phyloP scores from a whole-genome alignment of 208 protist genomes.

The Naegleria fowleri region DNA sequence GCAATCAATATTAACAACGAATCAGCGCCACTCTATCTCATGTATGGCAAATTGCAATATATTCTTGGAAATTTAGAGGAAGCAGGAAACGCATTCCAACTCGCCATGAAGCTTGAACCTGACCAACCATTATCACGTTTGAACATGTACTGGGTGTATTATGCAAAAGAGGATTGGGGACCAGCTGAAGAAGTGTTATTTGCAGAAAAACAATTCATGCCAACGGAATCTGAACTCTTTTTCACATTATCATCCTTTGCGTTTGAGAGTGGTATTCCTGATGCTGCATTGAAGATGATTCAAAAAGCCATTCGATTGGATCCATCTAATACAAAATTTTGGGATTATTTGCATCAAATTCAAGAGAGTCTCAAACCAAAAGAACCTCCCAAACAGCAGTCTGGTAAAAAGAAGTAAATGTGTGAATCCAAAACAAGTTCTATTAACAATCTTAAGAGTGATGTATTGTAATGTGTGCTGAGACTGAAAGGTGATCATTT shows the following conservation, averaged over 20 bases:
- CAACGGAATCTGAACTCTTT: not conserved
- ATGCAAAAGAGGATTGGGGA: not conserved
- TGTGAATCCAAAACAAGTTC: no score
- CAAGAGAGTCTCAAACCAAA: not conserved
- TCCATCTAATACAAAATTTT: not conserved
- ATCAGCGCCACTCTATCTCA: not conserved
- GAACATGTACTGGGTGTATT: not conserved
- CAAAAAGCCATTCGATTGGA: constrained; percentile 10
- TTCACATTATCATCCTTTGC: not conserved
- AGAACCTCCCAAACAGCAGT: not conserved
- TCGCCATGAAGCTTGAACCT: not conserved
- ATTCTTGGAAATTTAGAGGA: not conserved
- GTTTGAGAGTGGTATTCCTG: not conserved
- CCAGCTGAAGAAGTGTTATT: not conserved
- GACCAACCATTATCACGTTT: not conserved
- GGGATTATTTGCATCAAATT: not conserved
- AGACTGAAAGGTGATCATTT: no score
- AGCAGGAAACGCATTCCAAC: not conserved
- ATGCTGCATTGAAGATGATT: not conserved
- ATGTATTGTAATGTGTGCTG: no score
- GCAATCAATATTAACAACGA: not conserved
- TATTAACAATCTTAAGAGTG: no score
- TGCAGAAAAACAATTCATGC: not conserved
- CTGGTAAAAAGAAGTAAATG: not conserved
- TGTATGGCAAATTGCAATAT: not conserved